Conservation (phyloP, 139 green algal species). For the Auxenochlorella pyrenoidosa region DNA sequence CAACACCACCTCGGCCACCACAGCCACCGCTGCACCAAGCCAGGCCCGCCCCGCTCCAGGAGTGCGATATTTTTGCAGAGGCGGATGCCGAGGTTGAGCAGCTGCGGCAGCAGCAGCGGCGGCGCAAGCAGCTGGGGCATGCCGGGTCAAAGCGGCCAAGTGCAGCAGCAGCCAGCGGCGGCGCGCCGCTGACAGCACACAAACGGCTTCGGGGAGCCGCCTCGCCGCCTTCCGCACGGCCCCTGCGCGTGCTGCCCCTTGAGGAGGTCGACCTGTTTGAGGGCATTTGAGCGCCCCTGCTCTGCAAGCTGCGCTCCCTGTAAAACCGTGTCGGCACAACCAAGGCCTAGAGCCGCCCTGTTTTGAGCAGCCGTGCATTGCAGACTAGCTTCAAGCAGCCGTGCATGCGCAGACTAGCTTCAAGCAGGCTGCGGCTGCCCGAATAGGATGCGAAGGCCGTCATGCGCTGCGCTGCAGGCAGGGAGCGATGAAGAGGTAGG, state of each 20-base stretch:
- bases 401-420: too few species aligned
- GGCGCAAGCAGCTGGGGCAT: neutral
- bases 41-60: neutral
- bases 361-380: too few species aligned
- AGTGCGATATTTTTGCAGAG: constrained; percentile 8
- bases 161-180: neutral
- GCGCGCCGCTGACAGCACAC: neutral
- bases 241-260: neutral
- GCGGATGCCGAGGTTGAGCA: neutral
- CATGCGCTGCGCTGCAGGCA: too few species aligned
- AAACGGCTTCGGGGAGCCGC: neutral
- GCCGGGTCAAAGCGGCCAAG: neutral
- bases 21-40: neutral
- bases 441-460: too few species aligned
- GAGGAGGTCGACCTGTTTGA: constrained; percentile 5
- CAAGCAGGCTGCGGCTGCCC: too few species aligned
- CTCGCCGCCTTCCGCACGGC: neutral
- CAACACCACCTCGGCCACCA: neutral
- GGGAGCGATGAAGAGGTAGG: too few species aligned
- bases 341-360: too few species aligned
- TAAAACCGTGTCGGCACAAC: too few species aligned
- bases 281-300: neutral
- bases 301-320: too few species aligned
- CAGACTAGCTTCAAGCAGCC: too few species aligned
- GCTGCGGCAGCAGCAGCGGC: neutral